Conservation (phyloP, 352 stramenopile species). For the Phytophthora sp. region DNA sequence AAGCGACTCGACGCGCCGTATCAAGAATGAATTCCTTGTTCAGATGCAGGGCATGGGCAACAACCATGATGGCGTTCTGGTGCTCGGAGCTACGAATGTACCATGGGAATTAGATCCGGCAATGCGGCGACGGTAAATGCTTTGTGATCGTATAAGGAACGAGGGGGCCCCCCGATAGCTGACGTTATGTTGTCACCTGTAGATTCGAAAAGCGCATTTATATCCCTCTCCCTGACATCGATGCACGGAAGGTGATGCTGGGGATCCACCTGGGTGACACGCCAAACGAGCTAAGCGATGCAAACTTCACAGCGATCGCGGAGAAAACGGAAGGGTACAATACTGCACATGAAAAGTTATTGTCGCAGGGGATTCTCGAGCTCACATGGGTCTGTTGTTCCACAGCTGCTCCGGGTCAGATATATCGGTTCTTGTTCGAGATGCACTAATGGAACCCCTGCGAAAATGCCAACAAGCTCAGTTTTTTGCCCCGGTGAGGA, state of each 20-base stretch:
- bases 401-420: slow-evolving; percentile 93
- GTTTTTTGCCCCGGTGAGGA: slow-evolving; percentile 80
- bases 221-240: slow-evolving; percentile 95
- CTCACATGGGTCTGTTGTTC: not conserved
- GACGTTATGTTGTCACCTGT: slow-evolving; percentile 10
- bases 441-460: slow-evolving; percentile 98
- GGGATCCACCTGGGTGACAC: slow-evolving; percentile 98
- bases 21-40: slow-evolving; percentile 99
- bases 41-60: slow-evolving; percentile 97
- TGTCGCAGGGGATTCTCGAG: too few species aligned
- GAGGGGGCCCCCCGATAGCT: not conserved
- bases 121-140: slow-evolving; percentile 92
- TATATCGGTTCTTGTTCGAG: slow-evolving; percentile 96
- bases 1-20: slow-evolving; percentile 94
- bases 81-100: slow-evolving; percentile 98
- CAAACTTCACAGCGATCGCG: slow-evolving; percentile 94
- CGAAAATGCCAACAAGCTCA: slow-evolving; percentile 97
- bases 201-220: slow-evolving; percentile 99
- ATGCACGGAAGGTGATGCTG: slow-evolving; percentile 95
- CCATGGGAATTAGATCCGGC: slow-evolving; percentile 98
- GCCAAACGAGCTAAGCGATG: slow-evolving; percentile 92
- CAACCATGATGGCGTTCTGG: slow-evolving; percentile 91
- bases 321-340: slow-evolving; percentile 92
- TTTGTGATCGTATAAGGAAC: not conserved
- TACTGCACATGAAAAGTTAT: too few species aligned